Base-by-base conservation (phyloP, 1,284 basidiomycete genomes). In the Ganoderma resinaceum region DNA sequence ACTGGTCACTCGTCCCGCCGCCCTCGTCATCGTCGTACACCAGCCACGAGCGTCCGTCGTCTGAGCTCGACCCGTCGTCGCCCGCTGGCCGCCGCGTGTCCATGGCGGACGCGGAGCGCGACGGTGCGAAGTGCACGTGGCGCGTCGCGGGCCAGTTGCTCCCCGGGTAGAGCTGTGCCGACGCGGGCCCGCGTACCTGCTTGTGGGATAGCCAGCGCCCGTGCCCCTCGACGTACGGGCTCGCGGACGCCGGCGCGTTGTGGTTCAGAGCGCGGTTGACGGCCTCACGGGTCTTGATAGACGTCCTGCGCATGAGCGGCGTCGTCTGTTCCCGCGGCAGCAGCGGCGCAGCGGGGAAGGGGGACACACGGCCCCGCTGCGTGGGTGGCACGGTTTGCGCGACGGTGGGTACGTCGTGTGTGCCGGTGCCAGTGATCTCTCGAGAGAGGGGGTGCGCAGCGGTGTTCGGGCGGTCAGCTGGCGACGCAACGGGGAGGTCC, bases 331-430 rank as follows among this genome's bases (percentile, higher is more conserved):
- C 72, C 26, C 69, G 74, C 26, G 76, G 73, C 12, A 78, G 70
- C 37, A 80, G 68, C 5, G 85, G 84, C n/a, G 78, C 78, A 20
- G 81, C 69, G 23, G 87, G 86, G 80, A 88, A 88, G 1, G 87
- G 86, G 8, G 81, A 74, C 70, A 86, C 82, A 38, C 83, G 81
- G 3, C 87, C 87, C 14, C 87, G 81, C 69, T 83, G 81, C 31
- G 81, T 79, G 20, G 71, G 71, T 20, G 79, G 76, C 11, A 71
- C 75, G 31, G 77, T 74, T 62, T 78, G 79, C 35, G 77, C 65
- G 68, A 76, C 75, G 23, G 75, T 65, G 9, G 77, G 75, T 2
- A 70, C 67, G 31, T 66, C 69, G 57, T 61, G 58, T 23, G 46
- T 26, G 23, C 46, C 23, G 12, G 53, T 11, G 46, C 23, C 23